Base-by-base conservation (phyloP, 805 yeast genomes). In the Metschnikowia gruessii region DNA sequence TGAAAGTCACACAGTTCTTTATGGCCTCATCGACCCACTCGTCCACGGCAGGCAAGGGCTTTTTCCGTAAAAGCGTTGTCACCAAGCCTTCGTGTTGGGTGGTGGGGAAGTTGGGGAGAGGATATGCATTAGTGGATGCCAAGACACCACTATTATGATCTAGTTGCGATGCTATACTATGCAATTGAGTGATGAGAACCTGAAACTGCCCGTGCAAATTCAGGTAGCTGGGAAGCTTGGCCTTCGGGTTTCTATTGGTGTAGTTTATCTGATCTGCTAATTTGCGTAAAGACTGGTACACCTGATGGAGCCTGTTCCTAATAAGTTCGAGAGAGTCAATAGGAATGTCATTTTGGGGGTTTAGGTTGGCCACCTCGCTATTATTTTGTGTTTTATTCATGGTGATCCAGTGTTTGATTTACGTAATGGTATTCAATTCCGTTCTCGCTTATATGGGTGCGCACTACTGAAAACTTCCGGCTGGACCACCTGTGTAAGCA, bases 1-100 rank as follows among this genome's bases (percentile, higher is more conserved):
- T 31, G 50, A 60, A 38, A 38, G 44, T 57, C 39, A 17, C 59
- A 31, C 53, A 50, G 6, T 57, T 58, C 12, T 47, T 52, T 22
- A 57, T 43, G 2, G 65, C 65, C 5, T 45, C 29, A 24, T 74
- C 73, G 7, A 90, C 78, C 97, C 98, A 92, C 39, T 81, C 86
- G 42, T 82, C 87, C 2, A 92, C 95, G 52, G 91, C 97, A 0
- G 99, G 98, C 10, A 87, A 70, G 41, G 85, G 84, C 61, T 91
- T 92, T 62, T 91, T 94, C 48, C 98, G 76, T 49, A 94, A 65
- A 49, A 94, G 70, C 0, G 97, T 90, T 0, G 95, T 86, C 42
- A 91, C 68, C 30, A 94, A 72, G 2, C 89, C 87, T 57, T 87
- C 91, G 53, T 87, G 91, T 37, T 87, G 85, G 1, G 88, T 79